A percentile compares a stretch with the other conserved stretches of the same genome.
phyloP scores from a whole-genome alignment of 2,329 filamentous ascomycete genomes.

The Aspergillus chevalieri region DNA sequence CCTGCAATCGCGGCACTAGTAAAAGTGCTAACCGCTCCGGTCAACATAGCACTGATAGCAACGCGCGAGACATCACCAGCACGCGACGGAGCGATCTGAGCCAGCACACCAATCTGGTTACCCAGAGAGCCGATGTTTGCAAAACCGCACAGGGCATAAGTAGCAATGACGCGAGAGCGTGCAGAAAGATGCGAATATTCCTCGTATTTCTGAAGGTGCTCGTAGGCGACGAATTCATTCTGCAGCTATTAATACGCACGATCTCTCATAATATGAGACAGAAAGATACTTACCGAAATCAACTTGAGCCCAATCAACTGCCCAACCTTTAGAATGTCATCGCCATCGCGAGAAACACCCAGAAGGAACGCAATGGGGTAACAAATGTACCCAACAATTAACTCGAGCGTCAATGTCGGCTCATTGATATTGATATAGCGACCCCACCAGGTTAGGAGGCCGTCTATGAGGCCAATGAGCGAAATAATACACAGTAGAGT shows the following conservation, averaged over 20 bases:
- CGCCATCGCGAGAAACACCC: constrained; percentile 61
- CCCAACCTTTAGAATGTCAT: constrained; percentile 64
- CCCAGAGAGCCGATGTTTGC: constrained; percentile 84
- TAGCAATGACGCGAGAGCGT: constrained; percentile 73
- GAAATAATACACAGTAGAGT: constrained; percentile 81
- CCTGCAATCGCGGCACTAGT: constrained; percentile 73
- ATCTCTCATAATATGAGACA: background rate
- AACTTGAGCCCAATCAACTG: constrained; percentile 80
- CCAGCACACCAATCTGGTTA: constrained; percentile 82
- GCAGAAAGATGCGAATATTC: constrained; percentile 56
- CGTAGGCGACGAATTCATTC: constrained; percentile 77
- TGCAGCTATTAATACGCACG: constrained; percentile 13
- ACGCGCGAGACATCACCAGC: constrained; percentile 69
- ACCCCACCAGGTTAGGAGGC: constrained; percentile 77
- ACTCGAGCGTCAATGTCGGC: constrained; percentile 65
- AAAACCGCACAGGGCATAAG: constrained; percentile 75
- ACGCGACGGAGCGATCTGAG: constrained; percentile 69
- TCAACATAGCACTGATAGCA: constrained; percentile 69
- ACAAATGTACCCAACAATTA: constrained; percentile 70
- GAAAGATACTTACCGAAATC: constrained; percentile 53
- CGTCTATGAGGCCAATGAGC: constrained; percentile 66
- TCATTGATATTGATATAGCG: constrained; percentile 67
- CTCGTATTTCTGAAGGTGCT: constrained; percentile 46
- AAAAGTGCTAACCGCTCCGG: constrained; percentile 72
- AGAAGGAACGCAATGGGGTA: constrained; percentile 77